A percentile compares a stretch with the other conserved stretches of the same genome.
phyloP scores from a whole-genome alignment of 768 basidiomycete genomes.

The Amanita polypyramis region DNA sequence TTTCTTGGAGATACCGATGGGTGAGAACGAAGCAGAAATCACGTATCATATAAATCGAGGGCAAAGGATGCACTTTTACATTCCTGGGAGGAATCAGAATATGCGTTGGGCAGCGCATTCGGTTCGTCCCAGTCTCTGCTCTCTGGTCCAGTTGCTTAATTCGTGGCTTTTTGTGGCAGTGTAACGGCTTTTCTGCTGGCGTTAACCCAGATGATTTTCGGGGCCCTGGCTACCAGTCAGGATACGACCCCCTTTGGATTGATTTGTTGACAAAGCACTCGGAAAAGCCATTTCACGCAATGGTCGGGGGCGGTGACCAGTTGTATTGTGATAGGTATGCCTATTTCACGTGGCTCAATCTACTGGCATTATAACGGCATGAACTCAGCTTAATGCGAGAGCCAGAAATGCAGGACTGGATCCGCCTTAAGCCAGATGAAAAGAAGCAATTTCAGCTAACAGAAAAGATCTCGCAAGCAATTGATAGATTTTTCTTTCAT shows the following conservation, averaged over 20 bases:
- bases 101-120: constrained; percentile 90
- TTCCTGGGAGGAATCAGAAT: constrained; percentile 73
- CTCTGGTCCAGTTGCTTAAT: background rate
- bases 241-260: constrained; percentile 89
- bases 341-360: background rate
- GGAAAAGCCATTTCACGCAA: constrained; percentile 74
- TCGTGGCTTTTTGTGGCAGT: constrained; percentile 29
- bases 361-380: background rate
- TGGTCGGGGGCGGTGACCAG: constrained; percentile 93
- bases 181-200: constrained; percentile 84
- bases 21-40: constrained; percentile 61
- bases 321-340: constrained; percentile 75
- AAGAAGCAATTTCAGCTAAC: constrained; percentile 55
- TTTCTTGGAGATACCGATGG: constrained; percentile 71
- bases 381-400: constrained; percentile 62
- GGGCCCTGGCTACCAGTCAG: constrained; percentile 68
- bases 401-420: constrained; percentile 84
- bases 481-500: constrained; percentile 85
- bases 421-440: constrained; percentile 44
- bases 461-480: constrained; percentile 58
- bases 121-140: constrained; percentile 28
- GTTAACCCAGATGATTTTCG: constrained; percentile 84
- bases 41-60: constrained; percentile 78
- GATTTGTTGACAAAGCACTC: constrained; percentile 83
- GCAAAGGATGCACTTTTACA: constrained; percentile 66